Base-by-base conservation (phyloP, 768 basidiomycete genomes). In the Termitomyces sp. region DNA sequence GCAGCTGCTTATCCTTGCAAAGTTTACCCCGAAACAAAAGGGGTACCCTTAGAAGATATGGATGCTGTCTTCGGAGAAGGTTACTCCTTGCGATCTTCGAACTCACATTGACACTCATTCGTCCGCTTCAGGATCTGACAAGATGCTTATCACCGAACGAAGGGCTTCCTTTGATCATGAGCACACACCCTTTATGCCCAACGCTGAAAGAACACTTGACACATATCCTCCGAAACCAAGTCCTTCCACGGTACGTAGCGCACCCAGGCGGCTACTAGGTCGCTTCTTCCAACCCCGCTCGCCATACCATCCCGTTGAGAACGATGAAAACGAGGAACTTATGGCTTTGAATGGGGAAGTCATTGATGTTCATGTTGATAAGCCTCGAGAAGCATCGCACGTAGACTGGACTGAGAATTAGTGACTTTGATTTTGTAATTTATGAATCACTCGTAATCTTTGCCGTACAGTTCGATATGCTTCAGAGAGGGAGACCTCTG, bases 11-110 rank as follows among this genome's bases (percentile, higher is more conserved):
- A 57, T 26, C 42, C 45, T 55, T 10, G 43, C 15, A 22, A 55
- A 91, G 90, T 90, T 55, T 90, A 91, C 66, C 91, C 90, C 0
- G 89, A 93, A 70, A 92, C 90, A 12, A 92, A 83, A 73, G 89
- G 91, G 2, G 83, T 93, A 2, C 87, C 90, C 0, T 70, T 94
- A 50, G 93, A 95, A 72, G 90, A 94, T 65, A 91, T 95, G 85
- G 92, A 93, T 64, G 82, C 78, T 26, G 83, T 93, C 12, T 95
- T 94, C 69, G 88, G 91, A 49, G 90, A 94, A 84, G 88, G 88
- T 32, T 51, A n/a, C n/a, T n/a, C 11, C 22, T 12, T 52, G 15
- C 10, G 0, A 14, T 24, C 10, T 26, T 35, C 17, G 3, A 14
- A 4, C 5, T 40, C 5, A 6, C n/a, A 34, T 28, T 2, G 15